Base-by-base conservation (phyloP, 2,329 filamentous ascomycete genomes). In the Microcyclospora tardicrescens region DNA sequence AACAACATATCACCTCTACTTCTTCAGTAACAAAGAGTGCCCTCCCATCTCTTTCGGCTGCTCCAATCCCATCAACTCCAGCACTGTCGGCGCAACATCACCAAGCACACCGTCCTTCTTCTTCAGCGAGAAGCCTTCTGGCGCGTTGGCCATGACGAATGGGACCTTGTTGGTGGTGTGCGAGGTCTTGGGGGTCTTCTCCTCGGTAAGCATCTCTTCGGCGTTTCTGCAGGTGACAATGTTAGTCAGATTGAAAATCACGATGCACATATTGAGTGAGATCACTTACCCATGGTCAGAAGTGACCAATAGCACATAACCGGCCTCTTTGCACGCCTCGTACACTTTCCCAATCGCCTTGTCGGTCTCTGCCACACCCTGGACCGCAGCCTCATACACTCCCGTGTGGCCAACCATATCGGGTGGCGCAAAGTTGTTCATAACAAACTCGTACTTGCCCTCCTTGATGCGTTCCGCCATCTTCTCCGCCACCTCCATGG, bases 331-430 rank as follows among this genome's bases (percentile, higher is more conserved):
- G 75, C 89, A 96, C 36, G 79, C 80, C 56, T 96, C 87, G 57
- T 84, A 86, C 53, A 98, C 87, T 61, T 80, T 77, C 55, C 85
- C 86, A 55, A 98, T 98, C 39, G 84, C 89, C 69, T 82, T 84
- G 64, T 98, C 91, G 10, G 91, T 98, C 50, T 89, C 79, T 50
- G 79, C 72, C 52, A 81, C 81, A 53, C 79, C 91, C 56, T 91
- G 60, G 46, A 98, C 79, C 41, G 91, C 91, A 24, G 91, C 89
- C 54, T 96, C 81, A 66, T 96, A 96, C 43, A 94, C 86, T 59
- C 91, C 91, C 10, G 91, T 98, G 70, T 98, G 91, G 52, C 91
- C 91, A 49, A 98, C 91, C 91, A 98, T 98, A 68, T 98, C 91
- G 13, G 91, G 91, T 32, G 91, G 91, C 32, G 91, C 91, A 65